Percentiles rank a stretch among this genome's conserved stretches.
These are phyloP conservation scores for Trichophyton equinum DNA, from an alignment of 2,329 filamentous ascomycete species.

Conservation along the genomic window DNA sequence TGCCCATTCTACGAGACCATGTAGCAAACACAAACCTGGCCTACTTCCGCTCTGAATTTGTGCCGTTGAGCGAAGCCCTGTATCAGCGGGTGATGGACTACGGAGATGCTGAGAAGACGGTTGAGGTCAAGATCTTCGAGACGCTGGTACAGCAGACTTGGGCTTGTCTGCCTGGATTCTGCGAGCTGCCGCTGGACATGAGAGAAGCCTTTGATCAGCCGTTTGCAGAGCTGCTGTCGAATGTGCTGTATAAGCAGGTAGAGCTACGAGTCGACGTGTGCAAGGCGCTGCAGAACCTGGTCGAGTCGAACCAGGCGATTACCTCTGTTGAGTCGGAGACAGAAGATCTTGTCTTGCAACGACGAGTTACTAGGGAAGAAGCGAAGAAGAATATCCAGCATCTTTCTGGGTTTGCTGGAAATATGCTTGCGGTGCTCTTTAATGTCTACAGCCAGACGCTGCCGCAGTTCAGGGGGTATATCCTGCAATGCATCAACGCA, in stretches of 20 bases:
- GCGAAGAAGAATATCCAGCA: slow-evolving; percentile 74
- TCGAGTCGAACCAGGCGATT: slow-evolving; percentile 84
- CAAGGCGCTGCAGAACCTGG: slow-evolving; percentile 68
- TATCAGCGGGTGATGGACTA: slow-evolving; percentile 82
- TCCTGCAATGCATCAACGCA: slow-evolving; percentile 87
- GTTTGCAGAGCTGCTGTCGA: slow-evolving; percentile 83
- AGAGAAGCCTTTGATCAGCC: slow-evolving; percentile 64
- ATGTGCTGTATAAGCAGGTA: slow-evolving; percentile 82
- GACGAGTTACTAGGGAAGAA: slow-evolving; percentile 59
- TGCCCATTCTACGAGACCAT: slow-evolving; percentile 79
- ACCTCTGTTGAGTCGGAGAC: slow-evolving; percentile 54
- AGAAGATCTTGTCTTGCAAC: slow-evolving; percentile 63
- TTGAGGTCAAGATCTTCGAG: slow-evolving; percentile 96
- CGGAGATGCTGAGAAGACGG: slow-evolving; percentile 70
- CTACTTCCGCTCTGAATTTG: slow-evolving; percentile 76
- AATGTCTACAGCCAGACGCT: slow-evolving; percentile 97
- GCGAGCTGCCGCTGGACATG: slow-evolving; percentile 76
- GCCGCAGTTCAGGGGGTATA: slow-evolving; percentile 78
- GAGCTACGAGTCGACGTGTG: slow-evolving; percentile 81
- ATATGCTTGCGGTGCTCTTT: slow-evolving; percentile 91
- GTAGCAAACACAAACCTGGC: slow-evolving; percentile 76
- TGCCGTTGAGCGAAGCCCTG: slow-evolving; percentile 79
- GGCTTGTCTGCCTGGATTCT: slow-evolving; percentile 88
- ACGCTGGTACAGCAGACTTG: slow-evolving; percentile 92
- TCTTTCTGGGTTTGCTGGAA: slow-evolving; percentile 65